Base-by-base conservation (phyloP, 768 basidiomycete species). In the Pholiota microspora region DNA sequence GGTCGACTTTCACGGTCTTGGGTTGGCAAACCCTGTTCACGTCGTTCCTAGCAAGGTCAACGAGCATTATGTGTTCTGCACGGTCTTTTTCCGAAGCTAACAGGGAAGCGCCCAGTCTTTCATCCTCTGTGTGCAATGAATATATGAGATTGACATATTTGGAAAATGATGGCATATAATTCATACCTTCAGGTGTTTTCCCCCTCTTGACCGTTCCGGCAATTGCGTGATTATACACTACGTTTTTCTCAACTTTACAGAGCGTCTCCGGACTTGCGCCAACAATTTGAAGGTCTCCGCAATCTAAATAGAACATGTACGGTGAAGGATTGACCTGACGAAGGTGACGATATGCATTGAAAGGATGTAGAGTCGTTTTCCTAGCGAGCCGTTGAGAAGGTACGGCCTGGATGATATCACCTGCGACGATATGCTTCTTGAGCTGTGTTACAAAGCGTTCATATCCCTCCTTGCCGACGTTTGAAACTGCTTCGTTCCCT, bases 401-500 rank as follows among this genome's bases (percentile, higher is more conserved):
- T 6, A 99, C 97, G 2, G 97, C 97, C 71, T 99, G 97, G 61
- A 99, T 98, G 65, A 99, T 98, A 72, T 99, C 95, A 25, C 97
- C 97, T 15, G 88, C 89, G 53, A 98, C 78, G 52, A 99, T 97
- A 67, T 93, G 94, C 65, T 96, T 80, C 76, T 98, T 98, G 53
- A 99, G 76, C 52, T 79, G 84, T 42, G 94, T 93, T 12, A 99
- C 97, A 64, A 95, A 96, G 3, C 69, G 71, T 68, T 98, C 86
- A 70, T 98, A 99, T 0, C 97, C 97, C 42, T 77, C 82, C 69
- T 93, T 91, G 15, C 97, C 97, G 15, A 98, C 91, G 65, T 98
- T 98, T 8, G 94, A 96, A 7, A 85, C 79, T 13, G 83, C 80
- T 61, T 89, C 78, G 9, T 77, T 73, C 15, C 86, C 91, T 3